phyloP scores from a whole-genome alignment of 2,329 filamentous ascomycete genomes.

The Xenoacremonium recifei region DNA sequence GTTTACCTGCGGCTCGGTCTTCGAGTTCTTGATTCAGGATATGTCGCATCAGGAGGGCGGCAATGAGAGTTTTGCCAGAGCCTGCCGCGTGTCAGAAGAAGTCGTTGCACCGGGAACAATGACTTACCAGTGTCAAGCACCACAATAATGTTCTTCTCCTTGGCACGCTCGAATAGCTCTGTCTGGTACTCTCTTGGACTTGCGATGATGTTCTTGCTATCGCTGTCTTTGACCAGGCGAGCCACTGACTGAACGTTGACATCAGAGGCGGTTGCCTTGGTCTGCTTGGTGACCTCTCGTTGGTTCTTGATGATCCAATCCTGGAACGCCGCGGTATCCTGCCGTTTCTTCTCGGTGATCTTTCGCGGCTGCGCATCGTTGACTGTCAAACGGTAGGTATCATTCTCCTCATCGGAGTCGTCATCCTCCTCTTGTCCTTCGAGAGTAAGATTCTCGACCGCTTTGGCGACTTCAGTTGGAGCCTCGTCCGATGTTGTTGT shows the following conservation, averaged over 20 bases:
- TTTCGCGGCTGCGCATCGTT: slow-evolving; percentile 34
- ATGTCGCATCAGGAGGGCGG: slow-evolving; percentile 77
- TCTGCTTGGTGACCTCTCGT: slow-evolving; percentile 30
- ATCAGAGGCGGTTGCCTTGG: slow-evolving; percentile 23
- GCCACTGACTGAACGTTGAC: slow-evolving; percentile 30
- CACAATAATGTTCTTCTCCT: slow-evolving; percentile 81
- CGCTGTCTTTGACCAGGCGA: slow-evolving; percentile 33
- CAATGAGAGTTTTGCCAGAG: slow-evolving; percentile 95
- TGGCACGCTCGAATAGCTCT: slow-evolving; percentile 87
- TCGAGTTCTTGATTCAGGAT: slow-evolving; percentile 76
- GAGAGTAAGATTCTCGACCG: neutral
- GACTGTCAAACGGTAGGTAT: slow-evolving; percentile 26
- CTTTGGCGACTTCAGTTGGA: neutral
- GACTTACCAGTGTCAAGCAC: slow-evolving; percentile 80
- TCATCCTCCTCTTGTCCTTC: slow-evolving; percentile 9
- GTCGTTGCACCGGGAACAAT: accelerated
- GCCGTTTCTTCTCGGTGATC: slow-evolving; percentile 46
- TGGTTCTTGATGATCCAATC: slow-evolving; percentile 38
- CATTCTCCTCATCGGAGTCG: slow-evolving; percentile 22
- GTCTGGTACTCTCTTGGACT: slow-evolving; percentile 87
- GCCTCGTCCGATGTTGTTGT: neutral
- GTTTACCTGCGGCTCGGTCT: slow-evolving; percentile 57
- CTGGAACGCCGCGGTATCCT: slow-evolving; percentile 51
- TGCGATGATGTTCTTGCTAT: slow-evolving; percentile 60
- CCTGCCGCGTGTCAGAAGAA: slow-evolving; percentile 44